Evolutionary conservation across 2,329 filamentous ascomycete species (phyloP), one percentile per base, ranked within the genome.

Genomic region (Colletotrichum somersetense): DNA sequence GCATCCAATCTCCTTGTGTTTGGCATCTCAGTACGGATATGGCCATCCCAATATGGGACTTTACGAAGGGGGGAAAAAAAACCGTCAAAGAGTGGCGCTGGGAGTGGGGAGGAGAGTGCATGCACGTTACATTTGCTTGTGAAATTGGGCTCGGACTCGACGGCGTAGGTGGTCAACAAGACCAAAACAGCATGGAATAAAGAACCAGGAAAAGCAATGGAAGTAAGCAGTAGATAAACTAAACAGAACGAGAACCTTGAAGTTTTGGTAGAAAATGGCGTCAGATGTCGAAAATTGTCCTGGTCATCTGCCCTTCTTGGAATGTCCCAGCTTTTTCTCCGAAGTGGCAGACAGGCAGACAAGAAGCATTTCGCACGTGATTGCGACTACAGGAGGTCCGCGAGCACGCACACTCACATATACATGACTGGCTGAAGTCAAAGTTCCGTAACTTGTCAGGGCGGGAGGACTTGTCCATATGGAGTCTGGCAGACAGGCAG

Each of bases 261-360:
- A 40, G 59, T 46, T 46, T 35, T 55, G 44, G 61, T 72, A 53
- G n/a, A 33, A 40, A 33, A 55, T n/a, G 33, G 57, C 16, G 58
- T 56, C 20, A 58, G 38, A 30, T 38, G 16, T 14, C 3, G 18
- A 30, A 69, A 72, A 68, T 53, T 59, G 38, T 40, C 23, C 63
- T 63, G 69, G 69, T 72, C 69, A 72, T 64, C 65, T 63, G 69
- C 55, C 38, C 18, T 11, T 40, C n/a, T 26, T 59, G 20, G 55
- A 38, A 57, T 44, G 26, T 30, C 68, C 50, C 44, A 48, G 57
- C 16, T 58, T 44, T 48, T 58, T 58, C 65, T 71, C 58, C 65
- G 59, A 64, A 23, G 16, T 44, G 16, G 42, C 42, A 7, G 1
- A 26, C 50, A 23, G 10, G n/a, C 23, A 40, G 35, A 30, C 30